Evolutionary conservation across 2,329 filamentous ascomycete species (phyloP).

Genomic region (Fusarium tjaetaba): DNA sequence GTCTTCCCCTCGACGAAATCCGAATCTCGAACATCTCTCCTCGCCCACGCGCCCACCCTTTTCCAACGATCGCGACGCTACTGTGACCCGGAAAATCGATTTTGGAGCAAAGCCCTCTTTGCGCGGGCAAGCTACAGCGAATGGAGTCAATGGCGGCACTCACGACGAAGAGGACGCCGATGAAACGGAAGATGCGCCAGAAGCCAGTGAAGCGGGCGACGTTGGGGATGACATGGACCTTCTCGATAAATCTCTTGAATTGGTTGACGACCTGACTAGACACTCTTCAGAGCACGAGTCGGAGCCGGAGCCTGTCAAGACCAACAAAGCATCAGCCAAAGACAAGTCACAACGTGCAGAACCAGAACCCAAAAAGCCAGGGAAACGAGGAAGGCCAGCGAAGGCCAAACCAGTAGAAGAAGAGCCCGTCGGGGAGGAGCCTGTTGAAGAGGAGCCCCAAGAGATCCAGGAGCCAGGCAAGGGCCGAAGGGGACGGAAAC

Average conservation of each 20-base stretch:
- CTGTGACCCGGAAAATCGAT: slow-evolving; percentile 65
- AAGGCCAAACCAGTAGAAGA: slow-evolving; percentile 26
- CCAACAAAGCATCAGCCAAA: slow-evolving; percentile 11
- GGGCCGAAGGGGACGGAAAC: slow-evolving; percentile 24
- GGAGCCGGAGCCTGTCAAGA: not conserved
- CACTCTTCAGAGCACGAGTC: slow-evolving; percentile 30
- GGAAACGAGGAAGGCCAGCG: slow-evolving; percentile 37
- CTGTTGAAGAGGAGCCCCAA: slow-evolving; percentile 10
- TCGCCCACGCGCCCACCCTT: slow-evolving; percentile 56
- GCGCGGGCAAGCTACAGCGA: slow-evolving; percentile 33
- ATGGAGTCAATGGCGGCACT: slow-evolving; percentile 44
- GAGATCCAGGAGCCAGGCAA: slow-evolving; percentile 1
- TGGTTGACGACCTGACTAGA: slow-evolving; percentile 50
- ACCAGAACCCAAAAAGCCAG: slow-evolving; percentile 6
- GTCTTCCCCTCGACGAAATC: slow-evolving; percentile 70
- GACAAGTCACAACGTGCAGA: not conserved
- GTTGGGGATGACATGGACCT: slow-evolving; percentile 39
- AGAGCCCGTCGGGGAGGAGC: slow-evolving; percentile 19
- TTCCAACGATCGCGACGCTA: slow-evolving; percentile 47
- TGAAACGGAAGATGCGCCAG: slow-evolving; percentile 41
- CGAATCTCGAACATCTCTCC: slow-evolving; percentile 63
- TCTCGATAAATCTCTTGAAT: slow-evolving; percentile 56
- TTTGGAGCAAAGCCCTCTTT: slow-evolving; percentile 50
- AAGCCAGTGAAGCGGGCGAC: slow-evolving; percentile 8
- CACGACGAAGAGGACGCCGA: slow-evolving; percentile 45